Evolutionary conservation across 768 basidiomycete species (phyloP), one percentile per base, ranked within the genome.

Genomic region (Ramaria sp.): DNA sequence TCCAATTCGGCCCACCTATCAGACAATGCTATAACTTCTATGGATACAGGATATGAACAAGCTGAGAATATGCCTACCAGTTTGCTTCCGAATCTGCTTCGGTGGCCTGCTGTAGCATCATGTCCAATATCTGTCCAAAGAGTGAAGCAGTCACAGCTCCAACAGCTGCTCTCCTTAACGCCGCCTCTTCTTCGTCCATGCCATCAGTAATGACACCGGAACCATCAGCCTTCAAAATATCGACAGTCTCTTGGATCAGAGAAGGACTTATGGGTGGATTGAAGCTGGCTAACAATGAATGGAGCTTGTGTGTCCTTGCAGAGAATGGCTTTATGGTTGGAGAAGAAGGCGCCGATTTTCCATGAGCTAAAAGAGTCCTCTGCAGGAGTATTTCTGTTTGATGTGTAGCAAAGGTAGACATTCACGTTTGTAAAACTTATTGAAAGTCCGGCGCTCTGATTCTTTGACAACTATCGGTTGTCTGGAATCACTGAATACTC

Each of bases 11-110:
- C 30, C 27, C 31, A 57, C 50, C 45, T 45, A 41, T 27, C 31
- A 46, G 39, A 17, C 12, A 20, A 45, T 37, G 33, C 37, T 19
- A 27, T 37, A 45, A 33, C 22, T 30, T 45, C 17, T 30, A 50
- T 42, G 38, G 37, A 27, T 1, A 54, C 20, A 12, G 15, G 11
- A 43, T 5, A 73, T 84, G 63, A 64, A 94, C 27, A 27, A 91
- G 88, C 72, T 93, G 88, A 1, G 94, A 60, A 27, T 94, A 77
- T 15, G 77, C 75, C 93, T 93, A 97, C 86, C 88, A 96, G 46
- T 87, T 80, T 19, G 88, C 81, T 63, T 92, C 89, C 7, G 75
- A 69, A 63, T 93, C 91, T 12, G 83, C 80, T 34, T 81, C 68
- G 9, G 79, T 73, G 1, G 92, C 88, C 63, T 89, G 81, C 10